A percentile compares a stretch with the other conserved stretches of the same genome.
Evolutionary conservation across 345 rosid genomes (phyloP).

Genomic region (Camelina hispida): DNA sequence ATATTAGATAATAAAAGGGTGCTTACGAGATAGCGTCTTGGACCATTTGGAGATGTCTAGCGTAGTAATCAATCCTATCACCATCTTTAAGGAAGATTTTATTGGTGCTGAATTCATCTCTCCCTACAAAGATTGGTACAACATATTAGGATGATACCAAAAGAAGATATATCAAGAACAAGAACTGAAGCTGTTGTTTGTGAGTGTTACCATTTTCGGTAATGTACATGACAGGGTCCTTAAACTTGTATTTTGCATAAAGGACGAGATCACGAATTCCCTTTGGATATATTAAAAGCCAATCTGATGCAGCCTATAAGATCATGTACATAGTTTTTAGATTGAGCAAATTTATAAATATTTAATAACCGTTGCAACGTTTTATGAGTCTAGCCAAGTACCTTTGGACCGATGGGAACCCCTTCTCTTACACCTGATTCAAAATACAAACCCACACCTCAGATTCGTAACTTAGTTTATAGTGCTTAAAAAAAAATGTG

Average conservation of each 20-base stretch:
- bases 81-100: slow-evolving; percentile 36
- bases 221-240: slow-evolving; percentile 54
- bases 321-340: background rate
- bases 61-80: slow-evolving; percentile 43
- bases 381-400: slow-evolving; percentile 10
- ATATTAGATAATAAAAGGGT: background rate
- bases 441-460: background rate
- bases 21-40: slow-evolving; percentile 49
- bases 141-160: background rate
- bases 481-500: background rate
- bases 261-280: slow-evolving; percentile 55
- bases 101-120: slow-evolving; percentile 41
- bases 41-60: slow-evolving; percentile 47
- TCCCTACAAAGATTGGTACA: slow-evolving; percentile 32
- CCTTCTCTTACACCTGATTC: slow-evolving; percentile 49
- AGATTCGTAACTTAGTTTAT: background rate
- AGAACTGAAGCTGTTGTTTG: background rate
- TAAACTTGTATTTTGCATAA: slow-evolving; percentile 53
- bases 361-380: background rate
- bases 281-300: slow-evolving; percentile 63
- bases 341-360: background rate
- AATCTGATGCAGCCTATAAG: slow-evolving; percentile 54
- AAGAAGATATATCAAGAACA: background rate
- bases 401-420: slow-evolving; percentile 52
- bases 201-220: slow-evolving; percentile 63